phyloP scores from a whole-genome alignment of 768 basidiomycete species.

The Calocybe gangraenosa region DNA sequence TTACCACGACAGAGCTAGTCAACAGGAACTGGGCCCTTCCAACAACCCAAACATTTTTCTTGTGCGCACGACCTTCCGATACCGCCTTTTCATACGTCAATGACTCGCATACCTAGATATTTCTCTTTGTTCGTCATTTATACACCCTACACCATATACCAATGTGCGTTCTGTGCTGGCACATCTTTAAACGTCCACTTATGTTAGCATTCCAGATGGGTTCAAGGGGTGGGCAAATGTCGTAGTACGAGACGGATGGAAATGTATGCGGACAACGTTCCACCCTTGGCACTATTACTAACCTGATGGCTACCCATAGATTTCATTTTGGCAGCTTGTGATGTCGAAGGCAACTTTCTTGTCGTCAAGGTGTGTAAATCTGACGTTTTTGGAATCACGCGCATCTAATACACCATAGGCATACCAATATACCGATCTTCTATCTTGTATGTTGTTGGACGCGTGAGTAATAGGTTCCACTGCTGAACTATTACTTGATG shows the following conservation, averaged over 20 bases:
- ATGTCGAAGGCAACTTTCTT: constrained; percentile 87
- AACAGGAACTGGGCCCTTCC: constrained; percentile 66
- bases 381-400: not conserved
- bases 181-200: not conserved
- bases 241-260: constrained; percentile 77
- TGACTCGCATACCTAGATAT: constrained; percentile 49
- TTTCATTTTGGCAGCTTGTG: constrained; percentile 70
- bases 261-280: constrained; percentile 47
- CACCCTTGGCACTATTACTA: not conserved
- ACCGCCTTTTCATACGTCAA: not conserved
- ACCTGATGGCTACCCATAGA: constrained; percentile 37
- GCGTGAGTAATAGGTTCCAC: constrained; percentile 43
- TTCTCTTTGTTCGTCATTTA: constrained; percentile 71
- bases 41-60: constrained; percentile 80
- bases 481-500: too few relatives aligned
- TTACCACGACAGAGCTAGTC: constrained; percentile 78
- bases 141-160: constrained; percentile 87
- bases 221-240: constrained; percentile 78
- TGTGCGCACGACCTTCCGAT: constrained; percentile 43
- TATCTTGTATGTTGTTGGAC: constrained; percentile 91
- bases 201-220: constrained; percentile 52
- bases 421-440: constrained; percentile 80
- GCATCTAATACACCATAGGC: constrained; percentile 38
- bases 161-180: constrained; percentile 47
- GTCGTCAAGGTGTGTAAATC: constrained; percentile 58